Evolutionary conservation across 2,329 filamentous ascomycete genomes (phyloP).

Genomic region (Venturia pyrina): DNA sequence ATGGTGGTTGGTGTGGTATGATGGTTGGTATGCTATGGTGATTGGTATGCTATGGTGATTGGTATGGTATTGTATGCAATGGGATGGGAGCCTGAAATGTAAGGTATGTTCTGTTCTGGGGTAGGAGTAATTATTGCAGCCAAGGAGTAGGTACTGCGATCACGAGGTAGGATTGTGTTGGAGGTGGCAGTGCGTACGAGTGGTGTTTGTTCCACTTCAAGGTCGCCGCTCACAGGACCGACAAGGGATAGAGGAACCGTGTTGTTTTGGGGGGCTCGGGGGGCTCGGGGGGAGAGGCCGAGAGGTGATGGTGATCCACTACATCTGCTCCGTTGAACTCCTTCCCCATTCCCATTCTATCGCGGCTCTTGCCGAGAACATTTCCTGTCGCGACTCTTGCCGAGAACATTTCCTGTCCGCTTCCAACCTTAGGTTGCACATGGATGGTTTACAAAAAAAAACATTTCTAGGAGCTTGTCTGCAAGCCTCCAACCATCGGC

Average conservation of each 20-base stretch:
- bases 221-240: too few relatives aligned
- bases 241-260: background rate
- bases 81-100: too few relatives aligned
- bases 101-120: background rate
- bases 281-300: too few relatives aligned
- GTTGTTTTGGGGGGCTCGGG: background rate
- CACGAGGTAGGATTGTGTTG: background rate
- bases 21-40: too few relatives aligned
- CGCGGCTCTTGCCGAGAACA: background rate
- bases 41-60: constrained; percentile 3
- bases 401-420: background rate
- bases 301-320: too few relatives aligned
- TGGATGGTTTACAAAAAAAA: too few relatives aligned
- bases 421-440: too few relatives aligned
- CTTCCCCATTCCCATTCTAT: too few relatives aligned
- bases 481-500: too few relatives aligned
- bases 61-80: background rate
- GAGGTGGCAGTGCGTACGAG: background rate
- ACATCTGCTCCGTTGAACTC: too few relatives aligned
- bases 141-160: background rate
- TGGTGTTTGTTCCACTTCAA: background rate
- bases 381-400: background rate
- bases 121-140: background rate
- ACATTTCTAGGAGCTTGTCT: too few relatives aligned
- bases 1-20: too few relatives aligned